A percentile compares a stretch with the other conserved stretches of the same genome.
Evolutionary conservation across 2,329 filamentous ascomycete species (phyloP).

Genomic region (Monosporascus sp.): DNA sequence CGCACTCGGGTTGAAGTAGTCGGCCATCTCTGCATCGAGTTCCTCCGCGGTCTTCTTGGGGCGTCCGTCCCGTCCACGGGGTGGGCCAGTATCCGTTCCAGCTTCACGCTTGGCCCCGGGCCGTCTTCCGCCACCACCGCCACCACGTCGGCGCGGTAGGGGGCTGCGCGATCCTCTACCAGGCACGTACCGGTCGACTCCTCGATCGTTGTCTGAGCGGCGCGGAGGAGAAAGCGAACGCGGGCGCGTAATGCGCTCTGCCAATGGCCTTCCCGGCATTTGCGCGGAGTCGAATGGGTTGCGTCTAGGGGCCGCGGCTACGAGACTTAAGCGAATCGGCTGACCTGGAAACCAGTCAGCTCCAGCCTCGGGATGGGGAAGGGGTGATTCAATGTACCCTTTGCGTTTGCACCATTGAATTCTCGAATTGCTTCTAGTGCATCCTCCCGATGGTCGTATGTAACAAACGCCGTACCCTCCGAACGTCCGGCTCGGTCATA

Average conservation of each 20-base stretch:
- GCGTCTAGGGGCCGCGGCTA: conserved; percentile 49
- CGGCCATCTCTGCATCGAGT: conserved; percentile 93
- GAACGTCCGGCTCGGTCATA: conserved; percentile 90
- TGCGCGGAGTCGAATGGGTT: conserved; percentile 55
- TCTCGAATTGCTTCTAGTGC: conserved; percentile 71
- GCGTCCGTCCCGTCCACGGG: conserved; percentile 48
- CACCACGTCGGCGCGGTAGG: conserved; percentile 44
- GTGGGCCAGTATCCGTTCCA: conserved; percentile 36
- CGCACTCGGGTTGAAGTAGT: conserved; percentile 67
- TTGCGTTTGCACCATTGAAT: conserved; percentile 87
- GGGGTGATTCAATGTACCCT: conserved; percentile 44
- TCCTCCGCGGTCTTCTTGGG: conserved; percentile 86
- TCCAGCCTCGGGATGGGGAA: background rate
- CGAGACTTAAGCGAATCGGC: conserved; percentile 69
- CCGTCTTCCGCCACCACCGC: conserved; percentile 42
- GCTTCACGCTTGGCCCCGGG: conserved; percentile 43
- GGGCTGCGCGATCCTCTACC: conserved; percentile 56
- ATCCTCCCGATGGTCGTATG: conserved; percentile 67
- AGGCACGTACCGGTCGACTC: conserved; percentile 77
- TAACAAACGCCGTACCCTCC: conserved; percentile 78
- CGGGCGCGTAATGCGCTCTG: conserved; percentile 62
- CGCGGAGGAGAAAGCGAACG: conserved; percentile 56
- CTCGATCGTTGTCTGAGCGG: conserved; percentile 48
- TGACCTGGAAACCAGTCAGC: conserved; percentile 48
- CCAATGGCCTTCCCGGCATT: conserved; percentile 51